These are phyloP conservation scores for Fusarium mundagurra DNA, from an alignment of 2,329 filamentous ascomycete species.

Conservation along the genomic window DNA sequence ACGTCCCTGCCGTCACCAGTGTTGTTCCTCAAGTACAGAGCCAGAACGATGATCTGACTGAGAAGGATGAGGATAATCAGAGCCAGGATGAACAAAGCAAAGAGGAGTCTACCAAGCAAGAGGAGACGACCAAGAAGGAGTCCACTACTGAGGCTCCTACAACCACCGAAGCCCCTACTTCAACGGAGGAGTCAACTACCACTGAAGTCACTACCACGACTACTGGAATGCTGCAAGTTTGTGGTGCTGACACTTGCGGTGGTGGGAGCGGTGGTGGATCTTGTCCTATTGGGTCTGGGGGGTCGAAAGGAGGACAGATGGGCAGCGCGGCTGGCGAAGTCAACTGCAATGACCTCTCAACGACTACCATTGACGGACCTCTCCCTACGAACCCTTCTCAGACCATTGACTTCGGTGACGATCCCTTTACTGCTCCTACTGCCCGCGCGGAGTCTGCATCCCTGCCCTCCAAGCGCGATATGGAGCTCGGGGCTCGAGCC, in stretches of 20 bases:
- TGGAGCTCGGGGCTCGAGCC: not conserved
- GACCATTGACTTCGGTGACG: not conserved
- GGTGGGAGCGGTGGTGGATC: not conserved
- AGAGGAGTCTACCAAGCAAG: slow-evolving; percentile 21
- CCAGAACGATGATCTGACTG: slow-evolving; percentile 20
- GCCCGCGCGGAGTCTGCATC: not conserved
- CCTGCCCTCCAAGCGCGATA: not conserved
- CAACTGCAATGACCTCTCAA: slow-evolving; percentile 12
- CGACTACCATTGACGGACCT: slow-evolving; percentile 12
- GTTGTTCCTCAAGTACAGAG: not conserved
- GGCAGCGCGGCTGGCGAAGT: not conserved
- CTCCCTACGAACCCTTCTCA: slow-evolving; percentile 4
- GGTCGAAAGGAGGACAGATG: slow-evolving; percentile 21
- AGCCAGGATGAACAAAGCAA: slow-evolving; percentile 17
- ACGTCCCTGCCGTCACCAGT: slow-evolving; percentile 20
- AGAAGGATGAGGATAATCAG: slow-evolving; percentile 3
- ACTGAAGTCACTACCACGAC: slow-evolving; percentile 26
- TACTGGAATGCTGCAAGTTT: not conserved
- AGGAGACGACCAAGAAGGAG: slow-evolving; percentile 1
- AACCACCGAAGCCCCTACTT: not conserved
- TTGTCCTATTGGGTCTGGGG: slow-evolving; percentile 15
- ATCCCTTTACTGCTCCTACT: slow-evolving; percentile 7
- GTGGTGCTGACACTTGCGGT: slow-evolving; percentile 22
- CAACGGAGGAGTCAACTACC: slow-evolving; percentile 11
- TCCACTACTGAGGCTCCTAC: not conserved